These are phyloP conservation scores for Hemisphaericaspora xylofermentans DNA, from an alignment of 1,139 yeast species.

Conservation along the genomic window DNA sequence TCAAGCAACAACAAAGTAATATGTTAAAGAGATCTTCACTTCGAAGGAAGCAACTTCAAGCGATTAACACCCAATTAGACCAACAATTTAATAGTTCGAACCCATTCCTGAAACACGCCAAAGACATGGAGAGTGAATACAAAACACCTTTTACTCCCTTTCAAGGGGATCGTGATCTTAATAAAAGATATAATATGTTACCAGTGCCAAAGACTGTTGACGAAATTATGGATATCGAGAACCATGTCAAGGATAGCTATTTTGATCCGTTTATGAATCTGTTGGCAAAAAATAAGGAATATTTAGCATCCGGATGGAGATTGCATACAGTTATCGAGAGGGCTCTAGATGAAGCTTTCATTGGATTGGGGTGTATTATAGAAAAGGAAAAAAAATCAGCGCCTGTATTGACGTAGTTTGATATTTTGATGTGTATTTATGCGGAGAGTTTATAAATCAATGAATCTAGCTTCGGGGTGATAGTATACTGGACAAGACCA, in stretches of 20 bases:
- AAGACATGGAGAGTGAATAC: constrained; percentile 18
- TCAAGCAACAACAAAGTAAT: constrained; percentile 39
- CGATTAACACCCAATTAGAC: constrained; percentile 53
- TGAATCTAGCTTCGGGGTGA: constrained; percentile 60
- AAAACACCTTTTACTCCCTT: constrained; percentile 87
- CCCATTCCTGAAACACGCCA: constrained; percentile 23
- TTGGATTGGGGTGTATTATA: constrained; percentile 81
- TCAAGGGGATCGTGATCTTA: constrained; percentile 76
- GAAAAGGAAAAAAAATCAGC: constrained; percentile 53
- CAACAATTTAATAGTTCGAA: constrained; percentile 34
- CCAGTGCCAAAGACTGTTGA: constrained; percentile 24
- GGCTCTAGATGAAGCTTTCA: constrained; percentile 83
- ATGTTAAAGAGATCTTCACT: constrained; percentile 62
- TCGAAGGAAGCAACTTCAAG: constrained; percentile 66
- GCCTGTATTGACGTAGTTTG: neutral
- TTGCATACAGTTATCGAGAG: constrained; percentile 68
- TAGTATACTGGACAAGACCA: constrained; percentile 71
- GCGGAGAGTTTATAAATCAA: constrained; percentile 27
- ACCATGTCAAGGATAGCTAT: constrained; percentile 51
- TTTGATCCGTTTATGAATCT: constrained; percentile 50
- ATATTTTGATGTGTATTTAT: neutral
- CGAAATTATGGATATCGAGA: constrained; percentile 49
- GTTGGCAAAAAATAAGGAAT: constrained; percentile 64
- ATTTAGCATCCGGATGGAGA: constrained; percentile 84
- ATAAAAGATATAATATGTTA: constrained; percentile 36